Conservation (phyloP, 192 early-diverging fungal species). For the Podochytrium sp. region DNA sequence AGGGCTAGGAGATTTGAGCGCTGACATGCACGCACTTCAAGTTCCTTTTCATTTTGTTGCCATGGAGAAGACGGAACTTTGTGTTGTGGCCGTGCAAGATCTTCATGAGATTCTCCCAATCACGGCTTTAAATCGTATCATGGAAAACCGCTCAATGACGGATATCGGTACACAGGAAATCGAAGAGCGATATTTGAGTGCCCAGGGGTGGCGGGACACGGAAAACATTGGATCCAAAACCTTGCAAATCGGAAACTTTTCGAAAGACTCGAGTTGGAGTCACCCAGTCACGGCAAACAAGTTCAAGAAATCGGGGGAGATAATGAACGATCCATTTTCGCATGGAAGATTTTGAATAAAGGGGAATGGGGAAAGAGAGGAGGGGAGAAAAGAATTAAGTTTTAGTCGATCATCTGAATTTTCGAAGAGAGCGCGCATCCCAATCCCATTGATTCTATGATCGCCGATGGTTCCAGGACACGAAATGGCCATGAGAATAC, state of each 20-base stretch:
- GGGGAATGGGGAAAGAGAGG: too few relatives aligned
- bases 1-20: not conserved
- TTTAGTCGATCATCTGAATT: too few relatives aligned
- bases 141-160: constrained; percentile 18
- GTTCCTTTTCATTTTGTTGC: constrained; percentile 35
- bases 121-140: constrained; percentile 4
- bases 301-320: too few relatives aligned
- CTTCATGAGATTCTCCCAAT: constrained; percentile 25
- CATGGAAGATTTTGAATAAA: too few relatives aligned
- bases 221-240: not conserved
- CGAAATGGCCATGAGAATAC: too few relatives aligned
- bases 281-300: constrained; percentile 26
- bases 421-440: too few relatives aligned
- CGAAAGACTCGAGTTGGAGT: constrained; percentile 26
- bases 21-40: not conserved
- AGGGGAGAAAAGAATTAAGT: too few relatives aligned
- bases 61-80: constrained; percentile 10
- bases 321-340: too few relatives aligned
- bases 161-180: constrained; percentile 28
- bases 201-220: constrained; percentile 25
- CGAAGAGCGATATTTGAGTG: constrained; percentile 27
- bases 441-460: too few relatives aligned
- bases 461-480: too few relatives aligned
- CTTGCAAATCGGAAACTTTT: not conserved
- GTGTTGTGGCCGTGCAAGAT: constrained; percentile 17